These are phyloP conservation scores for Yamadazyma buinensis DNA, from an alignment of 1,139 yeast genomes.

Conservation along the genomic window DNA sequence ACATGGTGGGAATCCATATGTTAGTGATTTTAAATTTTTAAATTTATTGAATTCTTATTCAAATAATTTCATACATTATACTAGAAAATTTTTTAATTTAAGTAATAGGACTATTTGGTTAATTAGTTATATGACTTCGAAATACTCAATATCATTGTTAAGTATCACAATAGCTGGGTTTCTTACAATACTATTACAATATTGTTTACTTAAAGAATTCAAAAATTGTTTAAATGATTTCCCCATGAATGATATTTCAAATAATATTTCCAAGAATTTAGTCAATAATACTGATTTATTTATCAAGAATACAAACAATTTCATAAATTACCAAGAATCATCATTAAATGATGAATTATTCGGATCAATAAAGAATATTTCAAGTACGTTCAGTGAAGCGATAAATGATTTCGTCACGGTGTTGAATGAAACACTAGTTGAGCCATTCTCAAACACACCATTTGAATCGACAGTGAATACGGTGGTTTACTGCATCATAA, in stretches of 20 bases:
- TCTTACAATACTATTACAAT: conserved; percentile 46
- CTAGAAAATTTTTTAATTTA: conserved; percentile 9
- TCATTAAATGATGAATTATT: conserved; percentile 60
- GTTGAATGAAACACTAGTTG: conserved; percentile 26
- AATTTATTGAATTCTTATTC: conserved; percentile 19
- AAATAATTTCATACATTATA: conserved; percentile 16
- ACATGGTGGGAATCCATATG: too few relatives aligned
- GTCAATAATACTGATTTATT: conserved; percentile 6
- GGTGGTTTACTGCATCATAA: conserved; percentile 76
- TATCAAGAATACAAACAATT: conserved; percentile 18
- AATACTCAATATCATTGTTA: conserved; percentile 40
- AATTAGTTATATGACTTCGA: conserved; percentile 45
- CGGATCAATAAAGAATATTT: conserved; percentile 63
- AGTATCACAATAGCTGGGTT: conserved; percentile 49
- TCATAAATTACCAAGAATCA: conserved; percentile 26
- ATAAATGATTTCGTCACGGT: conserved; percentile 36
- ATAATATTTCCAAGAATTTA: conserved; percentile 3
- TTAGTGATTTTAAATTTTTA: conserved; percentile 11
- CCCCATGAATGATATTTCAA: conserved; percentile 5
- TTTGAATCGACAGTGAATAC: conserved; percentile 59
- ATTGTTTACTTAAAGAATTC: conserved; percentile 29
- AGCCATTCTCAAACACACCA: conserved; percentile 64
- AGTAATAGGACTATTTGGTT: conserved; percentile 36
- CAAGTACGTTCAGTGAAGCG: conserved; percentile 37
- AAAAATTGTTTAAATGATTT: conserved; percentile 4